Conservation (phyloP, 129 eudicot genomes). For the Oenanthe sinensis region DNA sequence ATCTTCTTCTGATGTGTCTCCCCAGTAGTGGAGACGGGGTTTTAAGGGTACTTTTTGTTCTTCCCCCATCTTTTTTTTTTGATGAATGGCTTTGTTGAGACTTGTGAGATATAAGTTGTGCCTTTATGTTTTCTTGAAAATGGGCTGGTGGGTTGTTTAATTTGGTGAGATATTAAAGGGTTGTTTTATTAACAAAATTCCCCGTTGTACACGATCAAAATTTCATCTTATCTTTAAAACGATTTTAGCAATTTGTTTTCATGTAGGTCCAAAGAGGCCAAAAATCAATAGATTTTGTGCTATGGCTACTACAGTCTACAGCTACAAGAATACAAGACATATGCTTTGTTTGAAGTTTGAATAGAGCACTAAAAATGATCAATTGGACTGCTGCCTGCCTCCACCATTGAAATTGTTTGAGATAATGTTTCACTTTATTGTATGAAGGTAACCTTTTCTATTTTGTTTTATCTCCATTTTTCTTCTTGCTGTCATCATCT, state of each 20-base stretch:
- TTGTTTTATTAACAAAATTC: too few species aligned
- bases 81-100: not conserved
- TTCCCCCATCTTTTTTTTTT: slow-evolving; percentile 29
- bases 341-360: slow-evolving; percentile 11
- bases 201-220: too few species aligned
- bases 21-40: slow-evolving; percentile 54
- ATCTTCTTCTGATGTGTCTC: slow-evolving; percentile 70
- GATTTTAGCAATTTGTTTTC: not conserved
- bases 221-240: too few species aligned
- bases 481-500: too few species aligned
- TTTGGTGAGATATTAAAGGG: too few species aligned
- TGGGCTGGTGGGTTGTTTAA: not conserved
- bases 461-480: not conserved
- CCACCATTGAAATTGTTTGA: not conserved
- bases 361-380: slow-evolving; percentile 5
- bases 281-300: not conserved
- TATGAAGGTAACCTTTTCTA: not conserved
- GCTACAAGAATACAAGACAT: not conserved
- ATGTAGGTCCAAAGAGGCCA: not conserved
- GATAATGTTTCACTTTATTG: not conserved
- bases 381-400: not conserved
- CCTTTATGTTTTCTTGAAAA: not conserved
- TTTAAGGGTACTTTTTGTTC: slow-evolving; percentile 15
- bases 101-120: not conserved
- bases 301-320: too few species aligned